Conservation (phyloP, 257 asterid genomes). For the Solanum gandarillasii region DNA sequence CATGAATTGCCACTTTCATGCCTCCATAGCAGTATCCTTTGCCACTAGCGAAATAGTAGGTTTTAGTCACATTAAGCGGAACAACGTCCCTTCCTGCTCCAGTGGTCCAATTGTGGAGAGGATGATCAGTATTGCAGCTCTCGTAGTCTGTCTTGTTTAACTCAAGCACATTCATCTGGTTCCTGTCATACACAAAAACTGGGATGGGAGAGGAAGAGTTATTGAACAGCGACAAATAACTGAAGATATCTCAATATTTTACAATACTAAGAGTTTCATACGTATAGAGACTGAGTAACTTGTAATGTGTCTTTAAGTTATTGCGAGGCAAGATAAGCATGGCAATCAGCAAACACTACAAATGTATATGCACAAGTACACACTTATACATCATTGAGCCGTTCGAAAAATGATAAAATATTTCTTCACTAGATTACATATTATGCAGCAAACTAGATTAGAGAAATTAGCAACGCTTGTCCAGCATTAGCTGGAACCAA, state of each 20-base stretch:
- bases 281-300: neutral
- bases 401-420: neutral
- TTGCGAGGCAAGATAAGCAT: neutral
- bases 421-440: neutral
- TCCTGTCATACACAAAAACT: conserved; percentile 74
- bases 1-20: conserved; percentile 58
- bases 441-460: neutral
- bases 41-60: conserved; percentile 72
- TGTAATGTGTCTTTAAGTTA: neutral
- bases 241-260: neutral
- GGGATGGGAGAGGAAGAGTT: neutral
- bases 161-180: conserved; percentile 64
- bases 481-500: neutral
- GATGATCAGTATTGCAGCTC: conserved; percentile 47
- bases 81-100: conserved; percentile 95
- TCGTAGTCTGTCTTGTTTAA: conserved; percentile 66
- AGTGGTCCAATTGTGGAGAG: conserved; percentile 67
- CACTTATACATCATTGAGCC: neutral
- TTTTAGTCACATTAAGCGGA: conserved; percentile 61
- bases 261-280: neutral
- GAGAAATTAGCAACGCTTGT: neutral
- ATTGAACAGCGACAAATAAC: neutral
- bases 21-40: conserved; percentile 79
- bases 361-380: neutral
- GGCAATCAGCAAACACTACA: neutral